A percentile compares a stretch with the other conserved stretches of the same genome.
phyloP scores from a whole-genome alignment of 345 rosid genomes.

The Moricandia moricandioides region DNA sequence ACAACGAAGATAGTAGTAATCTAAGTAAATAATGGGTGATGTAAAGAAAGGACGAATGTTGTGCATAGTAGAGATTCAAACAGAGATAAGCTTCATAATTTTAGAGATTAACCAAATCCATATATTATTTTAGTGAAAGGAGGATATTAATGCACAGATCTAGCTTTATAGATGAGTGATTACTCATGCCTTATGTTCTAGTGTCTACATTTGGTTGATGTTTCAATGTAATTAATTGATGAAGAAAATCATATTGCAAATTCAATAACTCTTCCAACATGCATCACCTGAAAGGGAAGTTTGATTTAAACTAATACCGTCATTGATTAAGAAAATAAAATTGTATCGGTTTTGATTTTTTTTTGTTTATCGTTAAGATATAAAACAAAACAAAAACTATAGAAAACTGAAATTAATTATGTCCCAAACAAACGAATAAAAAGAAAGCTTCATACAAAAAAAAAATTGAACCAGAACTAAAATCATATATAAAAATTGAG shows the following conservation, averaged over 20 bases:
- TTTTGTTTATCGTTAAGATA: not conserved
- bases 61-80: not conserved
- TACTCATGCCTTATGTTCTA: constrained; percentile 7
- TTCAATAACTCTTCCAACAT: constrained; percentile 29
- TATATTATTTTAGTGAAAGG: not conserved
- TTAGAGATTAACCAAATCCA: constrained; percentile 12
- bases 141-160: constrained; percentile 16
- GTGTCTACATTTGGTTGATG: constrained; percentile 12
- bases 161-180: constrained; percentile 10
- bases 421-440: not conserved
- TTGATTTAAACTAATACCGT: constrained; percentile 28
- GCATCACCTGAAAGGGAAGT: constrained; percentile 30
- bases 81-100: constrained; percentile 18
- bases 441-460: not conserved
- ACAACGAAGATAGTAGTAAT: not conserved
- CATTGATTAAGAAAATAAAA: not conserved
- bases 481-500: not conserved
- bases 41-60: not conserved
- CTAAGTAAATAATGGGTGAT: not conserved
- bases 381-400: not conserved
- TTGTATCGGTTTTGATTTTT: not conserved
- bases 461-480: not conserved
- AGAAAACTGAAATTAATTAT: not conserved
- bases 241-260: constrained; percentile 10
- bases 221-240: not conserved